phyloP scores from a whole-genome alignment of 805 yeast species.

The Alloascoidea hylecoeti region DNA sequence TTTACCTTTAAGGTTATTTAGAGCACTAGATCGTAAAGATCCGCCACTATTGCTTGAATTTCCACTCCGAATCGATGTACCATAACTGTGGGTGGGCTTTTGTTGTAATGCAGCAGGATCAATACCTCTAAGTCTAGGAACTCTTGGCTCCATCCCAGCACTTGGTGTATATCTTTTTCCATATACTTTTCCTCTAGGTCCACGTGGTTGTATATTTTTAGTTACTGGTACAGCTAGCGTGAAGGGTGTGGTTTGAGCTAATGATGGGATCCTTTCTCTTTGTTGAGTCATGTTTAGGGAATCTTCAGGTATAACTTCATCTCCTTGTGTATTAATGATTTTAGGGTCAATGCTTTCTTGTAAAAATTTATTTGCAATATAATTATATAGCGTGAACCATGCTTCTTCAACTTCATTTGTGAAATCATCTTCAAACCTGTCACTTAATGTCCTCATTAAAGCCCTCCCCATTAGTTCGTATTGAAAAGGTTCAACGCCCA shows the following conservation, averaged over 20 bases:
- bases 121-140: too few relatives aligned
- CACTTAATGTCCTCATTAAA: constrained; percentile 12
- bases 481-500: constrained; percentile 41
- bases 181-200: neutral
- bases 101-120: neutral
- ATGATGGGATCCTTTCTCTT: neutral
- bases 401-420: constrained; percentile 15
- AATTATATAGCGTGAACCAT: constrained; percentile 15
- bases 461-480: constrained; percentile 16
- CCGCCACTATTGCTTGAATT: neutral
- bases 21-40: neutral
- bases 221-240: neutral
- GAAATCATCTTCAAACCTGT: constrained; percentile 12
- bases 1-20: neutral
- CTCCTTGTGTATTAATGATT: neutral
- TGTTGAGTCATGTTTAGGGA: neutral
- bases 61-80: neutral
- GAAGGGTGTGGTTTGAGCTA: neutral
- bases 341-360: constrained; percentile 19
- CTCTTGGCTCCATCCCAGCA: too few relatives aligned
- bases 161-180: too few relatives aligned
- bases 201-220: neutral
- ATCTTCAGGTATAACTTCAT: neutral
- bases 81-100: too few relatives aligned
- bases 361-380: constrained; percentile 14